Base-by-base conservation (phyloP, 2,329 filamentous ascomycete species). In the Diaporthe sp. region DNA sequence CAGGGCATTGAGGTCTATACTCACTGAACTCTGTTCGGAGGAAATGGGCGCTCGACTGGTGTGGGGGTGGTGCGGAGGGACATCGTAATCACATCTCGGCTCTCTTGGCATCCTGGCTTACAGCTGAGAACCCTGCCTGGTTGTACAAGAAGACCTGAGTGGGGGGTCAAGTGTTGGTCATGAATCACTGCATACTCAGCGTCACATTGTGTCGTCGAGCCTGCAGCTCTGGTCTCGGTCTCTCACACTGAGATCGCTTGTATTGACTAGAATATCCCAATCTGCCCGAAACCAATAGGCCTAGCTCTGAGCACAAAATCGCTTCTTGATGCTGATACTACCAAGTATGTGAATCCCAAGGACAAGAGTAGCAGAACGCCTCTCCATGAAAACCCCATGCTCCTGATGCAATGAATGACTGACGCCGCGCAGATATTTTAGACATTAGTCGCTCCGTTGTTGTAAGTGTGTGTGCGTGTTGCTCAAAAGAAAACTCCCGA, bases 381-480 rank as follows among this genome's bases (percentile, higher is more conserved):
- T 64, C 5, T 54, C 30, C 70, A 52, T 25, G 17, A 55, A 42
- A 42, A 47, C 35, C 35, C 70, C 30, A n/a, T 64, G 33, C 42
- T 45, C 57, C 57, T n/a, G 52, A 54, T 50, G 33, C 57, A 64
- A 72, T 72, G 70, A 64, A 54, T 72, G 57, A 52, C 33, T 54
- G 69, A 61, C 40, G 69, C 69, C 69, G 25, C 55, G 55, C 69
- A 45, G 25, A 35, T 64, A 55, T 72, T 72, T 64, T 64, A 72
- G 45, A 72, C 47, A 72, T 72, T 72, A 72, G 35, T 54, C 45
- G 45, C 17, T 64, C 57, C 45, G 25, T 15, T 55, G 47, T 54
- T 52, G 13, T 68, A 42, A 61, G 45, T 55, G n/a, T 58, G 54
- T 25, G 55, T 52, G 28, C 35, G 54, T 50, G 45, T 72, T 17